Conservation (phyloP, 192 early-diverging fungal species). For the Jimgerdemannia flammicorona region DNA sequence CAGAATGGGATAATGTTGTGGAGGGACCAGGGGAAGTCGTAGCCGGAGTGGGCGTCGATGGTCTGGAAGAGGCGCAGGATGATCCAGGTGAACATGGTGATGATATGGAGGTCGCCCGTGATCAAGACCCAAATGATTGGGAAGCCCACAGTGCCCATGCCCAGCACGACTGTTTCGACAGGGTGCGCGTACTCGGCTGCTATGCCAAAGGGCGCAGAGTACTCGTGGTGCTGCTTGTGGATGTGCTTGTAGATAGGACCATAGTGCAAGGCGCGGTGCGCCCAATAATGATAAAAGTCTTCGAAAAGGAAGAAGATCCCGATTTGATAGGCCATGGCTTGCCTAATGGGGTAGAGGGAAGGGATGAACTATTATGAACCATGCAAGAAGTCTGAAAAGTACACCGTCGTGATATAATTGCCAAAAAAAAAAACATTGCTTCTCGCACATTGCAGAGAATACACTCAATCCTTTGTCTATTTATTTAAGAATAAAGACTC, state of each 20-base stretch:
- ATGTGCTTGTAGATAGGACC: slow-evolving; percentile 84
- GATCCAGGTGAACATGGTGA: slow-evolving; percentile 88
- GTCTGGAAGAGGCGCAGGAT: slow-evolving; percentile 75
- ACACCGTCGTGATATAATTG: neutral
- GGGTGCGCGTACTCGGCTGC: slow-evolving; percentile 91
- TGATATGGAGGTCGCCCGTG: slow-evolving; percentile 69
- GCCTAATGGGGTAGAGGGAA: slow-evolving; percentile 14
- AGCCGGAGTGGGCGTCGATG: slow-evolving; percentile 90
- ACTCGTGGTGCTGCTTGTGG: slow-evolving; percentile 95
- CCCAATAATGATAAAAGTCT: slow-evolving; percentile 91
- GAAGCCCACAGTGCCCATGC: slow-evolving; percentile 79
- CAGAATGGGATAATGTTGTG: slow-evolving; percentile 84
- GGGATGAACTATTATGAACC: neutral
- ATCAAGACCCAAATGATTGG: slow-evolving; percentile 68
- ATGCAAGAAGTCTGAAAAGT: neutral
- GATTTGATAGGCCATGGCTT: slow-evolving; percentile 61
- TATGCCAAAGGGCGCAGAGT: slow-evolving; percentile 81
- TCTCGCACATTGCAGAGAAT: too few species aligned
- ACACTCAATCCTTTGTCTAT: neutral
- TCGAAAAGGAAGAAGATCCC: slow-evolving; percentile 79
- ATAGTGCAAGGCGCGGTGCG: slow-evolving; percentile 86
- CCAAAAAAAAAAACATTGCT: too few species aligned
- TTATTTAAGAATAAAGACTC: neutral
- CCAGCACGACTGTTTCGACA: slow-evolving; percentile 79
- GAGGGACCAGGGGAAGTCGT: slow-evolving; percentile 94